Evolutionary conservation across 177 flowering plant genomes (phyloP).

Genomic region (Vitis hybrid): DNA sequence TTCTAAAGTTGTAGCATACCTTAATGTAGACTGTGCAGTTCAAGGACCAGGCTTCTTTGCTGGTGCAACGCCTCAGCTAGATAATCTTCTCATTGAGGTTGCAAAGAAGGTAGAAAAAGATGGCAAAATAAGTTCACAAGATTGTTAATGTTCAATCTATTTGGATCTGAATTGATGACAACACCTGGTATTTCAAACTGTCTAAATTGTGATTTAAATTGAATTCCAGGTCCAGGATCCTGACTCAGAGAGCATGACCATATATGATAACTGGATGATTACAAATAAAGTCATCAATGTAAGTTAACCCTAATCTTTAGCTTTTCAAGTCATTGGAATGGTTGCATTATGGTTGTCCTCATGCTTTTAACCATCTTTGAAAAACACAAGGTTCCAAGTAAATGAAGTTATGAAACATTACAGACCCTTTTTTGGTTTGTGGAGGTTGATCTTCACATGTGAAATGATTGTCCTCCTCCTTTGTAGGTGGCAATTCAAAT

Average conservation of each 20-base stretch:
- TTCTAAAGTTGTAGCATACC: too few relatives aligned
- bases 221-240: slow-evolving; percentile 77
- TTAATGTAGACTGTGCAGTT: slow-evolving; percentile 99
- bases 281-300: slow-evolving; percentile 47
- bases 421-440: too few relatives aligned
- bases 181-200: not conserved
- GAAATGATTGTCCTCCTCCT: too few relatives aligned
- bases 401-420: not conserved
- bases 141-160: not conserved
- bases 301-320: slow-evolving; percentile 19
- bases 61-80: slow-evolving; percentile 89
- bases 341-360: not conserved
- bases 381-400: not conserved
- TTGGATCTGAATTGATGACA: slow-evolving; percentile 1
- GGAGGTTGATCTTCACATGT: too few relatives aligned
- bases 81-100: slow-evolving; percentile 69
- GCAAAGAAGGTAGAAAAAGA: slow-evolving; percentile 61
- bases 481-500: too few relatives aligned
- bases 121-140: not conserved
- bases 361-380: not conserved
- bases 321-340: not conserved
- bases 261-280: slow-evolving; percentile 61
- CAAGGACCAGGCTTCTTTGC: slow-evolving; percentile 95
- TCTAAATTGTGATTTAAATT: slow-evolving; percentile 7
- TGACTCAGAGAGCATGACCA: slow-evolving; percentile 45